These are phyloP conservation scores for Tetradesmus obliquus DNA, from an alignment of 139 green algal genomes.

Conservation along the genomic window DNA sequence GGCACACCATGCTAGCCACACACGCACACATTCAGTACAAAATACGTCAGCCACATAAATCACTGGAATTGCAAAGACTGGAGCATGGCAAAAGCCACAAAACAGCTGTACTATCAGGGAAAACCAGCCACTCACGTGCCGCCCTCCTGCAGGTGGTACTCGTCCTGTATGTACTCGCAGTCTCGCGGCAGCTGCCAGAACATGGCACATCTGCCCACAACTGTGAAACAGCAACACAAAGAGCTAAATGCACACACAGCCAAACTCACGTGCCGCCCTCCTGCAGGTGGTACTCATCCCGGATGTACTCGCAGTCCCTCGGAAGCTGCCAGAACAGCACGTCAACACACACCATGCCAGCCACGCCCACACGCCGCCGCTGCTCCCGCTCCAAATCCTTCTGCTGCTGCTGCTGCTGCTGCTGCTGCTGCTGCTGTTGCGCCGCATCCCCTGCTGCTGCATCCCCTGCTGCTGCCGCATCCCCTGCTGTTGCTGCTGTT, in stretches of 20 bases:
- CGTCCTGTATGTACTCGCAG: no score
- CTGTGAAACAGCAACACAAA: no score
- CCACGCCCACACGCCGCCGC: conserved; percentile 47
- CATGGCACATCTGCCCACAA: no score
- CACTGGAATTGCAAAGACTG: no score
- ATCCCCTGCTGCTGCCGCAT: conserved; percentile 18
- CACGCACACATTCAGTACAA: not conserved
- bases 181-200: no score
- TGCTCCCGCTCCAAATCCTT: not conserved
- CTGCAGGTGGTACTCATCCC: conserved; percentile 69
- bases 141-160: no score
- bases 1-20: conserved; percentile 62
- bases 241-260: no score
- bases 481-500: conserved; percentile 37
- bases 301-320: conserved; percentile 59
- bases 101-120: no score
- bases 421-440: conserved; percentile 40
- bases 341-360: conserved; percentile 77
- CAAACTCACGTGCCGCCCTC: not conserved
- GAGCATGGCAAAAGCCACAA: no score
- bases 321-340: conserved; percentile 83
- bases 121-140: no score
- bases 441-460: not conserved
- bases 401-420: conserved; percentile 26
- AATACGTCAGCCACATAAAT: no score